Conservation (phyloP, 768 basidiomycete species). For the Hygrocybe coccinea region DNA sequence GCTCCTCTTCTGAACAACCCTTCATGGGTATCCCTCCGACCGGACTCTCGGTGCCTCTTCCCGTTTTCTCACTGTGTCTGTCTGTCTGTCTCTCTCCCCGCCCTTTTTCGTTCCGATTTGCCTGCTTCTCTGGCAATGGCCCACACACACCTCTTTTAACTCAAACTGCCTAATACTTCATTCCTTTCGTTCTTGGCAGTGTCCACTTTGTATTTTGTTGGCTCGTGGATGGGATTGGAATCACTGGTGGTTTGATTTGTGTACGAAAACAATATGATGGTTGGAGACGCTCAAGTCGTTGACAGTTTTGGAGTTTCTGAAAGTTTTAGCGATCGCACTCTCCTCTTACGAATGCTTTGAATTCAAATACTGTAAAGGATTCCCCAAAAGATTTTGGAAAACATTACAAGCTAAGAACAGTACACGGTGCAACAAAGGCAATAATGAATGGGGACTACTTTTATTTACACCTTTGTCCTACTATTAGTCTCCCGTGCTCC, state of each 20-base stretch:
- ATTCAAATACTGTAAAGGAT: too few relatives aligned
- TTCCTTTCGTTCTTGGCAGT: neutral
- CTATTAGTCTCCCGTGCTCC: conserved; percentile 81
- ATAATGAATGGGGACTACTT: too few relatives aligned
- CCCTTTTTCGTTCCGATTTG: neutral
- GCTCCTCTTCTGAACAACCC: neutral
- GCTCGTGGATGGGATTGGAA: neutral
- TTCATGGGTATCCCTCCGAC: conserved; percentile 10
- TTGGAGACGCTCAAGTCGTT: too few relatives aligned
- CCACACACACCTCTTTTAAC: too few relatives aligned
- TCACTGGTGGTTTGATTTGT: neutral
- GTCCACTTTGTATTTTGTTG: neutral
- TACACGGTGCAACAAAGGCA: too few relatives aligned
- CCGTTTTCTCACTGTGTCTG: neutral
- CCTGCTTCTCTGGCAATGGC: neutral
- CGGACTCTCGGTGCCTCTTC: conserved; percentile 3
- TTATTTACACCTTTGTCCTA: conserved; percentile 83
- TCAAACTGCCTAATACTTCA: neutral
- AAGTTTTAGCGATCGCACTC: too few relatives aligned
- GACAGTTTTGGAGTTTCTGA: too few relatives aligned
- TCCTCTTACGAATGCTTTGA: too few relatives aligned
- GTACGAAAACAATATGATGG: neutral
- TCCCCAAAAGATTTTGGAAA: too few relatives aligned
- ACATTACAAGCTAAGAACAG: too few relatives aligned
- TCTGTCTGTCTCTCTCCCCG: too few relatives aligned